These are phyloP conservation scores for Sphaerulina musiva DNA, from an alignment of 2,329 filamentous ascomycete species.

Conservation along the genomic window DNA sequence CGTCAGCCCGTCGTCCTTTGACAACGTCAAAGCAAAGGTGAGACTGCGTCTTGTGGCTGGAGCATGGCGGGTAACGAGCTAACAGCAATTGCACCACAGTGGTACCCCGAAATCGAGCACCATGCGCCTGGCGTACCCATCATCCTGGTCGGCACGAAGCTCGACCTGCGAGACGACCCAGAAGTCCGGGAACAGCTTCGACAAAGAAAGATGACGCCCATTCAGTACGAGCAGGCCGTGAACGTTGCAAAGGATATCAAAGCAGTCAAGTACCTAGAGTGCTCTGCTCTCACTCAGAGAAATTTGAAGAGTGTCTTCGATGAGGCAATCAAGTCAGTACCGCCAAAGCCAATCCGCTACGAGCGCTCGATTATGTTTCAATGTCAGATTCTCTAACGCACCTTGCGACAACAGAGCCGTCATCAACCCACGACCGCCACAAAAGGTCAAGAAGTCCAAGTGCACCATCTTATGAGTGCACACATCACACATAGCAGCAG, in stretches of 20 bases:
- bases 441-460: conserved; percentile 58
- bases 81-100: conserved; percentile 49
- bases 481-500: background rate
- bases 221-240: conserved; percentile 87
- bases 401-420: conserved; percentile 53
- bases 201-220: conserved; percentile 93
- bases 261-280: conserved; percentile 96
- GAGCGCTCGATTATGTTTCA: background rate
- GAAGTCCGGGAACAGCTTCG: conserved; percentile 74
- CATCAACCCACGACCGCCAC: conserved; percentile 58
- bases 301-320: conserved; percentile 99
- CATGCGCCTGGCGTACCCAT: conserved; percentile 93
- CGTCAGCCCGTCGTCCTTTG: conserved; percentile 93
- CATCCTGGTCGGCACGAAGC: conserved; percentile 93
- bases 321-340: conserved; percentile 84
- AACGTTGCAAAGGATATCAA: conserved; percentile 87
- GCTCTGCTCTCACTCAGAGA: conserved; percentile 90
- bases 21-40: conserved; percentile 99
- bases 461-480: conserved; percentile 58
- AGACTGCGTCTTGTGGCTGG: background rate
- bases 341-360: background rate
- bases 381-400: conserved; percentile 5
- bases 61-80: conserved; percentile 3
- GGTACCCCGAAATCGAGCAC: conserved; percentile 96
- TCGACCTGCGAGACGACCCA: conserved; percentile 86